phyloP scores from a whole-genome alignment of 257 asterid genomes.

The Fraxinus americana region DNA sequence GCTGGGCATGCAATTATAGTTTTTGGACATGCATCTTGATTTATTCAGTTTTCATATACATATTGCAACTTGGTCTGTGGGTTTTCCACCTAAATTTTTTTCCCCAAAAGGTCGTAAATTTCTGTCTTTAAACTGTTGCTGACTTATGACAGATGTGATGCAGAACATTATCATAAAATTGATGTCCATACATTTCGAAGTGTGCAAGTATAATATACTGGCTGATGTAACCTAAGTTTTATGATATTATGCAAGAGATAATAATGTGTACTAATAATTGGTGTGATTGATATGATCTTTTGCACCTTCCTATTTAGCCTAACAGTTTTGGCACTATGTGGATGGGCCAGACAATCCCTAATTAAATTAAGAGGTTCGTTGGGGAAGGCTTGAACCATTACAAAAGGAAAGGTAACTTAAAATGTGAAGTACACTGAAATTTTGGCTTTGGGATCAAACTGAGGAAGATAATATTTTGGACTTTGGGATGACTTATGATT shows the following conservation, averaged over 20 bases:
- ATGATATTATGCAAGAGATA: not conserved
- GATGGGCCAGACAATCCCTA: not conserved
- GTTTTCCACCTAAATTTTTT: not conserved
- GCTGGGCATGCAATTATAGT: constrained; percentile 23
- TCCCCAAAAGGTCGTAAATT: not conserved
- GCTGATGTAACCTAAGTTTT: not conserved
- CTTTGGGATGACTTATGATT: not conserved
- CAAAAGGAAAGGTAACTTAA: not conserved
- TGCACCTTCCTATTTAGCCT: not conserved
- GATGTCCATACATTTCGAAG: not conserved
- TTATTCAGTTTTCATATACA: constrained; percentile 13
- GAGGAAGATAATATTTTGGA: not conserved
- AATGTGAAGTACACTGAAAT: not conserved
- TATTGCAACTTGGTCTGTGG: constrained; percentile 17
- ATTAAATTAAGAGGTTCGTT: not conserved
- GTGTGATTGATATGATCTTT: not conserved
- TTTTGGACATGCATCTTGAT: constrained; percentile 2
- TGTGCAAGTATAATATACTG: no score
- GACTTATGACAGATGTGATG: not conserved
- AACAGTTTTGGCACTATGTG: not conserved
- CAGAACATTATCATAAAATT: not conserved
- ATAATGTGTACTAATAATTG: not conserved
- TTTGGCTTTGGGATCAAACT: not conserved
- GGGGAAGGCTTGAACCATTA: not conserved
- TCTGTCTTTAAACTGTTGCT: not conserved